Evolutionary conservation across 2,329 filamentous ascomycete genomes (phyloP).

Genomic region (Aspergillus ustus): DNA sequence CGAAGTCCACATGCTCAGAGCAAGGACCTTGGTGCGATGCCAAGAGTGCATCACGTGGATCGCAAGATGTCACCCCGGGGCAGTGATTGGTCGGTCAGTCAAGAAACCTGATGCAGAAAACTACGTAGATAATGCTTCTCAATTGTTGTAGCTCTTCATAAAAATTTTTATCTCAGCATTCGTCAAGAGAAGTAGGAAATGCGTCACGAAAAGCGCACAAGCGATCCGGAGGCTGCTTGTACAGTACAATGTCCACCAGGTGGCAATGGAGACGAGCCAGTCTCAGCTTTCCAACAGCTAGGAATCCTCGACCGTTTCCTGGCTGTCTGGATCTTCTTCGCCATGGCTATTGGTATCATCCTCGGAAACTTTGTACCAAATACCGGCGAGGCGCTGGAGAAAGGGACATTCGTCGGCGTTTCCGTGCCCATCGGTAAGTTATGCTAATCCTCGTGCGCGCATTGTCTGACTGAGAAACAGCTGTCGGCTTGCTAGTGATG

Average conservation of each 20-base stretch:
- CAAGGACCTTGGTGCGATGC: background rate
- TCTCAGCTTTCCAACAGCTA: slow-evolving; percentile 27
- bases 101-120: background rate
- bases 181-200: background rate
- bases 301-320: slow-evolving; percentile 28
- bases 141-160: too few relatives aligned
- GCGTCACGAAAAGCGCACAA: slow-evolving; percentile 11
- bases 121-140: background rate
- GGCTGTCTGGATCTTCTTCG: slow-evolving; percentile 73
- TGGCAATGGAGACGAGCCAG: slow-evolving; percentile 9
- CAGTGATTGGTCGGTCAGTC: background rate
- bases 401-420: slow-evolving; percentile 72
- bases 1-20: background rate
- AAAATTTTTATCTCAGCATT: background rate
- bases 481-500: slow-evolving; percentile 82
- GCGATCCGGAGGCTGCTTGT: slow-evolving; percentile 17
- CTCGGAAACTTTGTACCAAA: slow-evolving; percentile 73
- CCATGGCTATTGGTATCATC: slow-evolving; percentile 75
- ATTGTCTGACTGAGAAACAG: slow-evolving; percentile 46
- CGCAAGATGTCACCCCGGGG: background rate
- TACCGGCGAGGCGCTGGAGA: slow-evolving; percentile 65
- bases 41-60: background rate
- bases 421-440: slow-evolving; percentile 66
- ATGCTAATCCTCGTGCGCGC: background rate
- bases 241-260: background rate